Base-by-base conservation (phyloP, 805 yeast genomes). In the Candida coleopterorum region DNA sequence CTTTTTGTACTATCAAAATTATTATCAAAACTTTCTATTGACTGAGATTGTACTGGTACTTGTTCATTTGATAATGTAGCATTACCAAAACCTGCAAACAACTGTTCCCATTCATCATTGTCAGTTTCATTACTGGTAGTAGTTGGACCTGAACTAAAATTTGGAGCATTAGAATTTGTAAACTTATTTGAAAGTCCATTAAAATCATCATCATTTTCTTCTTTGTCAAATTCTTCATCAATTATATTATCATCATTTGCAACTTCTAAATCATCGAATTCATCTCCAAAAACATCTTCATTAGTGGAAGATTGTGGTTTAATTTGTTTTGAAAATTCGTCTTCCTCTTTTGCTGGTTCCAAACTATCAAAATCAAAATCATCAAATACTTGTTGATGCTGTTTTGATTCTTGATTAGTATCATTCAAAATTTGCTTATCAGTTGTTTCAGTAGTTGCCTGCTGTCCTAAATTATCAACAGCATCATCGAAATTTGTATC, bases 101-200 rank as follows among this genome's bases (percentile, higher is more conserved):
- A 72, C 61, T 86, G 89, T 52, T 88, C 96, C 97, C 97, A 88
- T 56, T 88, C 97, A 50, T 86, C 95, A 36, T 69, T 73, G 21
- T 62, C 41, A 51, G 24, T 23, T 9, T 24, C 28, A 11, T 14
- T 10, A n/a, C 8, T 11, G 10, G 7, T 17, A 16, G 25, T 5
- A 27, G 20, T 27, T 16, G 33, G 11, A 4, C 42, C 69, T 23
- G 56, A 62, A 2, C 67, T 61, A 5, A 72, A 69, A 22, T 69
- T 69, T 32, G 65, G 68, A 37, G 41, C 38, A 32, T 39, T 25
- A 33, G 40, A 46, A 42, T 18, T 40, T 44, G 56, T 59, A 40
- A 62, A 62, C 9, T 53, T 62, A 28, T 56, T 49, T 12, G 56
- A 44, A 37, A 59, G 53, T n/a, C 47, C 37, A 9, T 42, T 53